phyloP scores from a whole-genome alignment of 2,329 filamentous ascomycete species.

The Fusarium caatingaense region DNA sequence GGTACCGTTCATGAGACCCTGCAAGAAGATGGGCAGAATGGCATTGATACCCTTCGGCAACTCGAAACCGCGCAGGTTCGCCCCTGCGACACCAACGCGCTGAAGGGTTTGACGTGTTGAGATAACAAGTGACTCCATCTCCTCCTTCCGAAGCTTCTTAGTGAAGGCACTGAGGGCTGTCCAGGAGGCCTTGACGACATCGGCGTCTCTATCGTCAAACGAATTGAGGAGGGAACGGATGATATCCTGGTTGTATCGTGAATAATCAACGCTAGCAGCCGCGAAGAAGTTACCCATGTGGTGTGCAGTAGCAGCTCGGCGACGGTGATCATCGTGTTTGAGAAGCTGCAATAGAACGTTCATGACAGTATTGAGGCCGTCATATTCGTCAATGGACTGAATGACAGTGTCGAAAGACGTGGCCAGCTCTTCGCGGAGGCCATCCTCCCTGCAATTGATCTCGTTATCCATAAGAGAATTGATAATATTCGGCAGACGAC shows the following conservation, averaged over 20 bases:
- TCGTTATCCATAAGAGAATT: constrained; percentile 96
- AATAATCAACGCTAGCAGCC: constrained; percentile 85
- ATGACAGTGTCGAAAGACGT: constrained; percentile 89
- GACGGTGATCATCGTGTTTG: constrained; percentile 92
- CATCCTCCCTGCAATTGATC: constrained; percentile 79
- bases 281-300: constrained; percentile 91
- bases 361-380: constrained; percentile 96
- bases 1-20: constrained; percentile 96
- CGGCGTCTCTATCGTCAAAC: constrained; percentile 86
- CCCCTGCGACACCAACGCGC: constrained; percentile 88
- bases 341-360: constrained; percentile 87
- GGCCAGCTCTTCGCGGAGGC: constrained; percentile 77
- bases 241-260: constrained; percentile 94
- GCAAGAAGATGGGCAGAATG: constrained; percentile 94
- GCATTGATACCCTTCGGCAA: constrained; percentile 98
- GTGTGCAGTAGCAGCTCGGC: constrained; percentile 79
- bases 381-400: constrained; percentile 92
- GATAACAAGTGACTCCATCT: constrained; percentile 92
- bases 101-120: constrained; percentile 88
- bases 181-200: constrained; percentile 92
- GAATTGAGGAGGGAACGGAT: constrained; percentile 90
- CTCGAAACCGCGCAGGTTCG: constrained; percentile 86
- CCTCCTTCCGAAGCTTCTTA: constrained; percentile 91
- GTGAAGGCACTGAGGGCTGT: constrained; percentile 87
- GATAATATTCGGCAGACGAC: constrained; percentile 88